A percentile compares a stretch with the other conserved stretches of the same genome.
These are phyloP conservation scores for Plasmopara viticola DNA, from an alignment of 352 stramenopile genomes.

Conservation along the genomic window DNA sequence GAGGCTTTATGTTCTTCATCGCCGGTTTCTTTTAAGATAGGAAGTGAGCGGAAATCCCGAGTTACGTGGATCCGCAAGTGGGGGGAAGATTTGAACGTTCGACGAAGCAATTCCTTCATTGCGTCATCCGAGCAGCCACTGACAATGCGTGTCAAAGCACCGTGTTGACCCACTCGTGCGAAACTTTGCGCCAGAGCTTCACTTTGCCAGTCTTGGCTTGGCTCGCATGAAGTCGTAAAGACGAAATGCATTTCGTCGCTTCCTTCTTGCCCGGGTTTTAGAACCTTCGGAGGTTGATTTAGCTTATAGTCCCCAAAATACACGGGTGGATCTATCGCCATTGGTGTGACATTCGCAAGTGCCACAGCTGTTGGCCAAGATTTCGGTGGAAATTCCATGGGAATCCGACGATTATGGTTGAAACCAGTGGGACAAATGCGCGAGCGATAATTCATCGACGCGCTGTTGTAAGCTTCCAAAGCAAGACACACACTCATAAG, in stretches of 20 bases:
- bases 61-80: constrained; percentile 54
- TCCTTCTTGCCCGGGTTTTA: constrained; percentile 28
- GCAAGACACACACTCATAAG: constrained; percentile 67
- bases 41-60: constrained; percentile 39
- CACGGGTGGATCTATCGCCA: constrained; percentile 27
- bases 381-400: constrained; percentile 44
- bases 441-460: constrained; percentile 45
- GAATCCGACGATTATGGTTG: constrained; percentile 63
- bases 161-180: constrained; percentile 44
- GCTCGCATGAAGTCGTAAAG: constrained; percentile 58
- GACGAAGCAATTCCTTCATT: constrained; percentile 34
- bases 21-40: constrained; percentile 20
- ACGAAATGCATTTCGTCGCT: constrained; percentile 76
- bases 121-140: constrained; percentile 48
- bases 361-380: constrained; percentile 45
- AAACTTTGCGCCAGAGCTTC: constrained; percentile 67
- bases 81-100: constrained; percentile 26
- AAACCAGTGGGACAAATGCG: constrained; percentile 51
- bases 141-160: constrained; percentile 62
- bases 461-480: constrained; percentile 66
- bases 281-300: constrained; percentile 19
- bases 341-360: constrained; percentile 19
- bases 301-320: constrained; percentile 48
- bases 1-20: constrained; percentile 18
- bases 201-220: constrained; percentile 66